phyloP scores from a whole-genome alignment of 176 grass and related monocot genomes.

The Poa annua region DNA sequence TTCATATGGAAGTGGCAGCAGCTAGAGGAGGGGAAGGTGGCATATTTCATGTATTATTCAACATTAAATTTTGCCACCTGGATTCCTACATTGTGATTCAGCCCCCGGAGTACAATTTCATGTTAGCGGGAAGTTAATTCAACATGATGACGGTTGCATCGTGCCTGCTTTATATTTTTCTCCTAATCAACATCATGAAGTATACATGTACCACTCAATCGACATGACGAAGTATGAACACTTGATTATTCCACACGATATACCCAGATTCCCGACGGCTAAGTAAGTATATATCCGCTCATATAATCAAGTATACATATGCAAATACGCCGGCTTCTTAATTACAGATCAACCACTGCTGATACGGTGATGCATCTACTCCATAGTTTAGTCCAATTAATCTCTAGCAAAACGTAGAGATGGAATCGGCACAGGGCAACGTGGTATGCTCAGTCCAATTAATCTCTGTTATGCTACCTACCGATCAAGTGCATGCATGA shows the following conservation, averaged over 20 bases:
- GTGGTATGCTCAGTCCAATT: too few species aligned
- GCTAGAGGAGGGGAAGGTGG: background rate
- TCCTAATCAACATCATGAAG: background rate
- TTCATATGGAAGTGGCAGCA: background rate
- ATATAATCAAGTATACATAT: background rate
- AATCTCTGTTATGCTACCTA: background rate
- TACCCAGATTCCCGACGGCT: conserved; percentile 1
- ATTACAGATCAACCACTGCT: conserved; percentile 16
- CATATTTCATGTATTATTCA: background rate
- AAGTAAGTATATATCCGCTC: background rate
- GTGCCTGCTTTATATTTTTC: background rate
- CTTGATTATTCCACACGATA: conserved; percentile 8
- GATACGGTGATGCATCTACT: background rate
- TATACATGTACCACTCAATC: background rate
- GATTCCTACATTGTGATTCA: background rate
- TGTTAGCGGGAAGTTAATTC: background rate
- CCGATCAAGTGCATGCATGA: too few species aligned
- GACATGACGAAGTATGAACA: conserved; percentile 2
- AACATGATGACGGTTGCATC: background rate
- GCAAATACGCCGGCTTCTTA: conserved; percentile 4
- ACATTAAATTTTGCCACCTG: background rate
- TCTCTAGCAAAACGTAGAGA: background rate
- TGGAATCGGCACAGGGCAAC: background rate
- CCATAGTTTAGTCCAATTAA: background rate
- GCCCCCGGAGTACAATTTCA: background rate